These are phyloP conservation scores for Fraxinus xanthoxyloides DNA, from an alignment of 305 asterid genomes.

Conservation along the genomic window DNA sequence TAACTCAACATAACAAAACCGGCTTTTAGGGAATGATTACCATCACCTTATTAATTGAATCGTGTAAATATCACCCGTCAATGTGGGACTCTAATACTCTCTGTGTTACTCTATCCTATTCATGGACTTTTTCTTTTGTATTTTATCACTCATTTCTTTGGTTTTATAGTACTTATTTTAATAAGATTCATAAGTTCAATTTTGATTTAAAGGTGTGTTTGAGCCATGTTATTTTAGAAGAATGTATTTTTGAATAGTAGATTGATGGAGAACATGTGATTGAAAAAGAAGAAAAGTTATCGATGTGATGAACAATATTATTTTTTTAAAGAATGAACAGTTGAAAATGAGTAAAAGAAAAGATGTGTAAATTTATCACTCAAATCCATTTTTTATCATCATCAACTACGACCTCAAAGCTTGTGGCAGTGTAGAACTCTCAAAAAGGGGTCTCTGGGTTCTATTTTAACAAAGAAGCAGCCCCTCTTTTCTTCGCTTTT, in stretches of 20 bases:
- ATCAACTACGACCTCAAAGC: conserved; percentile 17
- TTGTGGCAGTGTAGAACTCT: conserved; percentile 53
- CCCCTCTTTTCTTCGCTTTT: neutral
- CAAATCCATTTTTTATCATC: neutral
- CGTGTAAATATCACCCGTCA: too few species aligned
- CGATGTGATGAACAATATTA: too few species aligned
- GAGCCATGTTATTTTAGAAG: too few species aligned
- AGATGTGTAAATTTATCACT: neutral
- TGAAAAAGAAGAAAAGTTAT: too few species aligned
- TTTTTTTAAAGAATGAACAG: too few species aligned
- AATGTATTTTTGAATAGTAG: too few species aligned
- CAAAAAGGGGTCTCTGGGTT: neutral
- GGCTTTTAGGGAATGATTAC: too few species aligned
- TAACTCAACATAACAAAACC: too few species aligned
- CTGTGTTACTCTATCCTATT: neutral
- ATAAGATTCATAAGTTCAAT: neutral
- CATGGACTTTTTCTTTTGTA: neutral
- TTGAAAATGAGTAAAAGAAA: too few species aligned
- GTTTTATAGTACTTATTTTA: neutral
- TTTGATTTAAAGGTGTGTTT: neutral
- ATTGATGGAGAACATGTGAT: too few species aligned
- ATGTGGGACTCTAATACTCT: neutral
- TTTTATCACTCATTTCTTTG: neutral
- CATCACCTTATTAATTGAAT: too few species aligned
- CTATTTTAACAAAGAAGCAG: neutral